Evolutionary conservation across 768 basidiomycete species (phyloP).

Genomic region (Paxillus involutus): DNA sequence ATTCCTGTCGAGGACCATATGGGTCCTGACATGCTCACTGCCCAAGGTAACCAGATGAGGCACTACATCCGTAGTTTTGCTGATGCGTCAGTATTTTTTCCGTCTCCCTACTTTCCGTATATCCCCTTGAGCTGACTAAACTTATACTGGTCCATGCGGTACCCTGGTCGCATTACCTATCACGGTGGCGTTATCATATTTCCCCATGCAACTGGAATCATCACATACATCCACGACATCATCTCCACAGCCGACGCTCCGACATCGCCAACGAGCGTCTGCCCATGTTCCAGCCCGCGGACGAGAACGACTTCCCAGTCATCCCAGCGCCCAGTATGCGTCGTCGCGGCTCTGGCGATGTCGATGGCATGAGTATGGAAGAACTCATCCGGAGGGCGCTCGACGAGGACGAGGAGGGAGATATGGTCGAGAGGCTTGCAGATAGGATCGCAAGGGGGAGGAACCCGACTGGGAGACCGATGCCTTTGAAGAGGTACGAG

Average conservation of each 20-base stretch:
- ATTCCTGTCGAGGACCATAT: conserved; percentile 36
- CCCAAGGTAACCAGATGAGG: conserved; percentile 58
- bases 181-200: background rate
- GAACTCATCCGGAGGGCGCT: conserved; percentile 60
- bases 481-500: conserved; percentile 63
- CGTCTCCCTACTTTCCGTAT: background rate
- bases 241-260: conserved; percentile 55
- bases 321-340: conserved; percentile 69
- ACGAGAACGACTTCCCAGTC: conserved; percentile 36
- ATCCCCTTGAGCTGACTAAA: background rate
- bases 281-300: conserved; percentile 49
- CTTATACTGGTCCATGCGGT: background rate
- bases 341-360: conserved; percentile 37
- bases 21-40: conserved; percentile 58
- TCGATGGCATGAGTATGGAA: conserved; percentile 58
- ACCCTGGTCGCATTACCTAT: no score
- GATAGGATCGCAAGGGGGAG: conserved; percentile 60
- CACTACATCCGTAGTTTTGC: conserved; percentile 69
- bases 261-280: conserved; percentile 77
- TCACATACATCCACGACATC: background rate
- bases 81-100: conserved; percentile 59
- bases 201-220: background rate
- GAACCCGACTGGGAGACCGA: conserved; percentile 43
- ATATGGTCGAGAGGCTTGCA: conserved; percentile 59
- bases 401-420: conserved; percentile 53